These are phyloP conservation scores for Citrus medica DNA, from an alignment of 345 rosid species.

Conservation along the genomic window DNA sequence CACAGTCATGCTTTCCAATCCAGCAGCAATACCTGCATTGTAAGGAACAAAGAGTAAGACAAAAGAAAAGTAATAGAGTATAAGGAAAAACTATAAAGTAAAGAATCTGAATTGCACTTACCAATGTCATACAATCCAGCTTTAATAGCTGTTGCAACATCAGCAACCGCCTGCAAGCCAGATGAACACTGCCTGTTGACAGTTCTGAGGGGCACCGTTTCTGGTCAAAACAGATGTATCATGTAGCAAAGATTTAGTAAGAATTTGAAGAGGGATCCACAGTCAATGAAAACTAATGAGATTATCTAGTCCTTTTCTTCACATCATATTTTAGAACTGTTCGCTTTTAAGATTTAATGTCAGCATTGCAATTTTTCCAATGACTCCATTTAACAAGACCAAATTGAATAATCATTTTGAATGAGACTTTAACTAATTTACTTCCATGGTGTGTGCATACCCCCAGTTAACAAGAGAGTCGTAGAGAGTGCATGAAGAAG, in stretches of 20 bases:
- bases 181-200: constrained; percentile 97
- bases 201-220: constrained; percentile 76
- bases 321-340: background rate
- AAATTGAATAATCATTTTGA: too few relatives aligned
- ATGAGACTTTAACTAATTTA: background rate
- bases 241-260: background rate
- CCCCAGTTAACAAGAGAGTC: background rate
- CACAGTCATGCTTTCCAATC: constrained; percentile 79
- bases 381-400: background rate
- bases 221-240: constrained; percentile 30
- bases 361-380: background rate
- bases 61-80: background rate
- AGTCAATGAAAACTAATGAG: background rate
- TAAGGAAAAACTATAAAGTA: background rate
- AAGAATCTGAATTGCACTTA: constrained; percentile 14
- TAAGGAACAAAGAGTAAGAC: constrained; percentile 13
- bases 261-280: background rate
- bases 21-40: constrained; percentile 79
- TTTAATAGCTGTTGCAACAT: constrained; percentile 84
- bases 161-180: constrained; percentile 90
- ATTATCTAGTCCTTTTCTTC: background rate
- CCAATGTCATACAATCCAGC: constrained; percentile 89
- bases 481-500: background rate
- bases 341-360: background rate
- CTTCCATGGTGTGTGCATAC: background rate